phyloP scores from a whole-genome alignment of 805 yeast genomes.

The Naumovozyma dairenensis region DNA sequence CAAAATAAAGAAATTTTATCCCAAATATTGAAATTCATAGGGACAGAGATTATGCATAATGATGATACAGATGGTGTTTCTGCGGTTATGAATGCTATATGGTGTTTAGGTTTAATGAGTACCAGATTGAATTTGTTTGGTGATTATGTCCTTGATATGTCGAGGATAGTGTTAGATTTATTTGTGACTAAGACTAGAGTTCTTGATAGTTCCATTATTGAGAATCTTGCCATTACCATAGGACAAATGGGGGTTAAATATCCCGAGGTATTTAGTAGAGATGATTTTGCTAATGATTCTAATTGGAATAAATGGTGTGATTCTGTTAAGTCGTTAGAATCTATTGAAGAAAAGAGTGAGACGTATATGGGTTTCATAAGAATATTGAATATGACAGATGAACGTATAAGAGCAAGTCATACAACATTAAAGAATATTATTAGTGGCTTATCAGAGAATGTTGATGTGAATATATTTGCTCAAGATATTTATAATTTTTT shows the following conservation, averaged over 20 bases:
- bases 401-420: conserved; percentile 12
- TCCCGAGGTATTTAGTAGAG: conserved; percentile 50
- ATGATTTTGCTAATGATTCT: conserved; percentile 20
- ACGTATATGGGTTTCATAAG: conserved; percentile 79
- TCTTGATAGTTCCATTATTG: conserved; percentile 45
- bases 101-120: conserved; percentile 87
- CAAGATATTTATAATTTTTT: conserved; percentile 23
- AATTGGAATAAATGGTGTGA: conserved; percentile 63
- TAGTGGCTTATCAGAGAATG: conserved; percentile 21
- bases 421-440: conserved; percentile 20
- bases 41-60: conserved; percentile 49
- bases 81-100: conserved; percentile 57
- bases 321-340: conserved; percentile 55
- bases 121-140: conserved; percentile 35
- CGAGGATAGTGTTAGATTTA: conserved; percentile 22
- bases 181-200: conserved; percentile 20
- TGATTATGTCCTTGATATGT: conserved; percentile 23
- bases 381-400: conserved; percentile 34
- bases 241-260: conserved; percentile 70
- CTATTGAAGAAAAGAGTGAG: conserved; percentile 80
- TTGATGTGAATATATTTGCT: conserved; percentile 22
- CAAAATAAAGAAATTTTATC: conserved; percentile 28
- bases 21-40: conserved; percentile 51
- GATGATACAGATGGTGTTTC: conserved; percentile 28
- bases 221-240: conserved; percentile 80